Conservation (phyloP, 2,329 filamentous ascomycete genomes). For the Pleochaeta shiraiana region DNA sequence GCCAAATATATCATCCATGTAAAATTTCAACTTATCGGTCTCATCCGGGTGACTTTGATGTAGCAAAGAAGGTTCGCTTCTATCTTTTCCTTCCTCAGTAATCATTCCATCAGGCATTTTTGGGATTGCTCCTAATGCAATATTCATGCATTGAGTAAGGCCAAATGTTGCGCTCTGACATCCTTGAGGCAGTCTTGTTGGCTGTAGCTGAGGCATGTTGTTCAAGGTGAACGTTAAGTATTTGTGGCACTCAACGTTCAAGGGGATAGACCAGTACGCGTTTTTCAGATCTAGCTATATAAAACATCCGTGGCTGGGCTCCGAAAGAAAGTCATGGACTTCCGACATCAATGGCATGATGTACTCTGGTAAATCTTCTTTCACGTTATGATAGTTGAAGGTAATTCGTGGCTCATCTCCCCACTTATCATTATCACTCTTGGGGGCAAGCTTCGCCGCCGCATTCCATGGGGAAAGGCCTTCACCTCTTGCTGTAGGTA, state of each 20-base stretch:
- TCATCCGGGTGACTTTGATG: not conserved
- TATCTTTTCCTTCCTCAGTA: not conserved
- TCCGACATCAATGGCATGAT: not conserved
- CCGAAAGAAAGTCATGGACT: not conserved
- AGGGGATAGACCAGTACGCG: not conserved
- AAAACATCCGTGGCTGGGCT: not conserved
- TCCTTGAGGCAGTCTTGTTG: not conserved
- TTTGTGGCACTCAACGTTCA: not conserved
- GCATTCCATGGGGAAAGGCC: not conserved
- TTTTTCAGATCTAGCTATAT: not conserved
- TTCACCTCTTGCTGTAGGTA: not conserved
- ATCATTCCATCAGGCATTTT: not conserved
- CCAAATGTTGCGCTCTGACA: not conserved
- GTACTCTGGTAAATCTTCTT: not conserved
- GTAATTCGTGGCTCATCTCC: not conserved
- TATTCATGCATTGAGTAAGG: conserved; percentile 2
- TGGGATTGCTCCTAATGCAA: not conserved
- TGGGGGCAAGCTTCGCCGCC: not conserved
- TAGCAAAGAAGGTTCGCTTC: not conserved
- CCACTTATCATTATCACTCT: not conserved
- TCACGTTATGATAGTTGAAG: no score
- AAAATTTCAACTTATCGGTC: not conserved
- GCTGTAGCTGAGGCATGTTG: conserved; percentile 1
- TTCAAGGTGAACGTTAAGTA: conserved; percentile 2
- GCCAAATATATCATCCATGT: conserved; percentile 1